Conservation (phyloP, 2,329 filamentous ascomycete species). For the Ascochyta pisi region DNA sequence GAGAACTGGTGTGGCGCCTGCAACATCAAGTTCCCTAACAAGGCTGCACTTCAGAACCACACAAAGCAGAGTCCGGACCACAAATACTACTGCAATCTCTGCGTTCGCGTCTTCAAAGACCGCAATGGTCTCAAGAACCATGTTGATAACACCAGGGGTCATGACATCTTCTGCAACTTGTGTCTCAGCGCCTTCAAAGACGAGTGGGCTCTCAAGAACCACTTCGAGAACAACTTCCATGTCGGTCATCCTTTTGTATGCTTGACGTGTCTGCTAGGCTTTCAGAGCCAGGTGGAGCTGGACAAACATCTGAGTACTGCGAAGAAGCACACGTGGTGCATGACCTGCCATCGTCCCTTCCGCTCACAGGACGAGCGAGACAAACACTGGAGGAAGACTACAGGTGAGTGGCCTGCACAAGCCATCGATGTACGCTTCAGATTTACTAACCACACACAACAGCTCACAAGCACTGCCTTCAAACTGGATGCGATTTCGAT, state of each 20-base stretch:
- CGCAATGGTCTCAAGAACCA: slow-evolving; percentile 46
- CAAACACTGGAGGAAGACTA: slow-evolving; percentile 41
- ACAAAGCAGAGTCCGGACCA: slow-evolving; percentile 36
- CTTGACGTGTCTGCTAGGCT: slow-evolving; percentile 38
- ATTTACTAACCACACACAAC: background rate
- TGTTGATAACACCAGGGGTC: slow-evolving; percentile 38
- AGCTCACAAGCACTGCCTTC: slow-evolving; percentile 44
- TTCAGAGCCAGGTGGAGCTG: slow-evolving; percentile 28
- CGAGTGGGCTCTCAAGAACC: slow-evolving; percentile 41
- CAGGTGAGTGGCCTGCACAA: slow-evolving; percentile 22
- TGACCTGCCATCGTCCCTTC: slow-evolving; percentile 37
- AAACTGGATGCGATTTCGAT: slow-evolving; percentile 44
- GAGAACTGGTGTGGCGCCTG: slow-evolving; percentile 47
- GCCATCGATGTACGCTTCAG: no score
- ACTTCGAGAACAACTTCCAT: slow-evolving; percentile 43
- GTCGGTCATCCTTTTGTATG: slow-evolving; percentile 39
- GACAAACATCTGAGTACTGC: slow-evolving; percentile 33
- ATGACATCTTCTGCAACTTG: slow-evolving; percentile 41
- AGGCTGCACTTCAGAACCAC: slow-evolving; percentile 32
- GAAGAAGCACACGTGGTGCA: slow-evolving; percentile 40
- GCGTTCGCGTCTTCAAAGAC: slow-evolving; percentile 44
- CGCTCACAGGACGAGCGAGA: slow-evolving; percentile 41
- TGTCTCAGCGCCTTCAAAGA: slow-evolving; percentile 46
- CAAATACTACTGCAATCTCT: slow-evolving; percentile 46
- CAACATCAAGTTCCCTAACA: slow-evolving; percentile 30